Evolutionary conservation across 2,329 filamentous ascomycete species (phyloP), one percentile per base, ranked within the genome.

Genomic region (Whalleya microplaca): DNA sequence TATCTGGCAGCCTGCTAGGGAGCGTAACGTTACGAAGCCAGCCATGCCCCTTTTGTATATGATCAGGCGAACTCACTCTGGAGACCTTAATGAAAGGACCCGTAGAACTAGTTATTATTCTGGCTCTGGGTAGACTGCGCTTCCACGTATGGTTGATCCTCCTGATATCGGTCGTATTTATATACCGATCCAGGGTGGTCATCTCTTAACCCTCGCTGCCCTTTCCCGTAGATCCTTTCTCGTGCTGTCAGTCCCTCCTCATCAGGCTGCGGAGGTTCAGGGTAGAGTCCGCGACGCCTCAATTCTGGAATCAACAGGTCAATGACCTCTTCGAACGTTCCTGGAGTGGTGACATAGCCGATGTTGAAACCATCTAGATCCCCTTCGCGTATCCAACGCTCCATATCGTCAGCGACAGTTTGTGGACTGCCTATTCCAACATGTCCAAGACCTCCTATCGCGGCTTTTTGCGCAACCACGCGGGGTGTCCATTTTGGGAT

Each of bases 191-290:
- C 86, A 0, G 75, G 66, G 69, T 89, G 86, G 69, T 89, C 86
- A 59, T 74, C 74, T 40, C 84, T 75, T 56, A 89, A 66, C 14
- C 77, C 74, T 5, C 71, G 77, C 68, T 88, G 85, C 0, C 85
- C 86, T 58, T 75, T 76, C 0, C 85, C 84, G 68, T 87, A 88
- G 0, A 88, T 73, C 71, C 82, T 87, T 71, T 89, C 86, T 18
- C 84, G 73, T 0, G 80, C 78, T 2, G 82, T 84, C 21, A 81
- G 59, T n/a, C 66, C 63, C 16, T 75, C 72, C 23, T 76, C 73
- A 3, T 65, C 62, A 2, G 8, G 6, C 32, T 57, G 58, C 2
- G 63, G 59, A 0, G 68, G 64, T 41, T 76, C 67, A 0, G 66
- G 66, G 41, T 74, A 75, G 5, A 69, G 51, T 5, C 64, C 66